These are phyloP conservation scores for Pouteria glomerata DNA, from an alignment of 148 eudicot genomes.

Conservation along the genomic window DNA sequence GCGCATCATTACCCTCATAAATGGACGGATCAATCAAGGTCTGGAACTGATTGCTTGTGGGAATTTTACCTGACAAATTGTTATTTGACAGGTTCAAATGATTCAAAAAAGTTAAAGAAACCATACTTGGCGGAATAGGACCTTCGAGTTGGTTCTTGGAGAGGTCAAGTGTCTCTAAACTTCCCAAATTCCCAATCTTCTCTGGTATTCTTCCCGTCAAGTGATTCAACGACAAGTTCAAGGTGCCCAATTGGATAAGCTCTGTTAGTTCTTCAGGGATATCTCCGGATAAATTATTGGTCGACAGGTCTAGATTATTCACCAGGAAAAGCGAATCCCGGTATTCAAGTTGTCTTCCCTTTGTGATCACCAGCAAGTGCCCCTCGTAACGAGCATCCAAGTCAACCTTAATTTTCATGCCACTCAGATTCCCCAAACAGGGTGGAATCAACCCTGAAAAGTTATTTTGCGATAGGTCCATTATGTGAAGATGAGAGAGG, in stretches of 20 bases:
- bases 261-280: conserved; percentile 21
- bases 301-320: conserved; percentile 21
- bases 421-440: conserved; percentile 21
- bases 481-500: conserved; percentile 17
- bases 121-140: conserved; percentile 14
- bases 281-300: conserved; percentile 19
- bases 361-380: conserved; percentile 1
- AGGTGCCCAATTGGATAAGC: conserved; percentile 9
- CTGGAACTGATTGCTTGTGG: conserved; percentile 15
- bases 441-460: conserved; percentile 23
- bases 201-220: conserved; percentile 28
- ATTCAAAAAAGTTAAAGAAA: conserved; percentile 7
- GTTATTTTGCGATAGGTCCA: conserved; percentile 19
- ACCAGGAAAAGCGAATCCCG: conserved; percentile 2
- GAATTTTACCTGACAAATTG: conserved; percentile 21
- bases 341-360: conserved; percentile 15
- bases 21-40: conserved; percentile 18
- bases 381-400: conserved; percentile 2
- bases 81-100: conserved; percentile 22
- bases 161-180: conserved; percentile 33
- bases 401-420: neutral
- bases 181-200: conserved; percentile 17
- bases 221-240: conserved; percentile 35
- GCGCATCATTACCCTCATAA: conserved; percentile 9
- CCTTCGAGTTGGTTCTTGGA: conserved; percentile 22